These are phyloP conservation scores for Saturnispora bothae DNA, from an alignment of 805 yeast genomes.

Conservation along the genomic window DNA sequence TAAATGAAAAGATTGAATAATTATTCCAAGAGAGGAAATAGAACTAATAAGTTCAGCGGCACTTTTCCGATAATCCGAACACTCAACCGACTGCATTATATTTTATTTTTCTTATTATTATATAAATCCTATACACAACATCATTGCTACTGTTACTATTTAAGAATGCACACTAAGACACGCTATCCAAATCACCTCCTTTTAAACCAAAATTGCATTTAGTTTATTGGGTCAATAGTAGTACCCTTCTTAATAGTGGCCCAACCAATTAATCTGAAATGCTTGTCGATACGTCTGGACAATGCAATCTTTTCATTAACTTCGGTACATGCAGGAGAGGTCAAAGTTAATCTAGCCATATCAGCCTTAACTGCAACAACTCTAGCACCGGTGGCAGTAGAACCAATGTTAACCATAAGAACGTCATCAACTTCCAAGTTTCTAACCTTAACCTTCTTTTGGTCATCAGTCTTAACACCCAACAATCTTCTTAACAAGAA, in stretches of 20 bases:
- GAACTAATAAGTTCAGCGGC: no score
- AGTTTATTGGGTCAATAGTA: conserved; percentile 66
- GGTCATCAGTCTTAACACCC: conserved; percentile 98
- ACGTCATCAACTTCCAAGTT: conserved; percentile 91
- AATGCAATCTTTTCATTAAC: conserved; percentile 96
- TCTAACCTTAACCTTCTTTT: conserved; percentile 93
- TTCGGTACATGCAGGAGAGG: conserved; percentile 98
- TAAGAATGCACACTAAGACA: no score
- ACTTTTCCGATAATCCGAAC: no score
- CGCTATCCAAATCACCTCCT: no score
- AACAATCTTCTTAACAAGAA: conserved; percentile 91
- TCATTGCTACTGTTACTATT: no score
- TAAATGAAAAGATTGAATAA: background rate
- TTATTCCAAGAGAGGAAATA: background rate
- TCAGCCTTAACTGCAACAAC: conserved; percentile 97
- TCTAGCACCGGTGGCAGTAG: conserved; percentile 98
- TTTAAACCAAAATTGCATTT: conserved; percentile 9
- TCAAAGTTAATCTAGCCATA: conserved; percentile 95
- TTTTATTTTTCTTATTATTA: conserved; percentile 3
- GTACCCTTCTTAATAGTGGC: conserved; percentile 95
- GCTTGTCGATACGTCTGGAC: conserved; percentile 98
- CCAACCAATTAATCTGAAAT: conserved; percentile 99
- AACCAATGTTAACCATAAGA: conserved; percentile 97
- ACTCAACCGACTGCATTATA: background rate
- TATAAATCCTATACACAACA: background rate